phyloP scores from a whole-genome alignment of 352 stramenopile genomes.

The Globisporangium viniferum region DNA sequence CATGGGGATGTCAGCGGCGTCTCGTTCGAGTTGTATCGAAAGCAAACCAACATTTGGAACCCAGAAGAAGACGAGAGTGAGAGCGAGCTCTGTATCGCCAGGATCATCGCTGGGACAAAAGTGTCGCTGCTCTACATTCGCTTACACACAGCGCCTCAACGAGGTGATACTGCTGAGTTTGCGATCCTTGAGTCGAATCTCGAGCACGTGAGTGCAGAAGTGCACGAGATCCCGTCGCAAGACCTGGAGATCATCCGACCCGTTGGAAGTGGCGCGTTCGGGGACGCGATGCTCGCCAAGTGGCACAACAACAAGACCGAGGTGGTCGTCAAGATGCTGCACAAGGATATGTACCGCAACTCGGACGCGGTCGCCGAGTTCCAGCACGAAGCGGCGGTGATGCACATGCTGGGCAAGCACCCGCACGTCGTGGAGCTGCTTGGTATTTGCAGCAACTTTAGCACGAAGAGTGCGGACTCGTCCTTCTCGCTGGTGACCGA shows the following conservation, averaged over 20 bases:
- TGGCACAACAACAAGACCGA: slow-evolving; percentile 47
- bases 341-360: slow-evolving; percentile 38
- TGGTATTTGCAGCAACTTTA: slow-evolving; percentile 24
- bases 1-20: slow-evolving; percentile 51
- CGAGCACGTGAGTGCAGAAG: slow-evolving; percentile 39
- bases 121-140: slow-evolving; percentile 68
- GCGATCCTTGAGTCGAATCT: slow-evolving; percentile 37
- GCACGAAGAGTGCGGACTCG: neutral
- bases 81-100: slow-evolving; percentile 45
- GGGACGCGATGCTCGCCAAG: slow-evolving; percentile 58
- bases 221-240: slow-evolving; percentile 44
- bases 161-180: slow-evolving; percentile 14
- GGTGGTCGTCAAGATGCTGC: slow-evolving; percentile 67
- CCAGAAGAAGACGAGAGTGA: slow-evolving; percentile 18
- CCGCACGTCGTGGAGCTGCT: slow-evolving; percentile 68
- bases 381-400: slow-evolving; percentile 66
- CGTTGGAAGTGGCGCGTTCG: slow-evolving; percentile 63
- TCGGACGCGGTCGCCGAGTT: slow-evolving; percentile 48
- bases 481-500: slow-evolving; percentile 57
- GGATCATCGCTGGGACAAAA: slow-evolving; percentile 53
- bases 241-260: slow-evolving; percentile 52
- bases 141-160: slow-evolving; percentile 19
- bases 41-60: slow-evolving; percentile 13
- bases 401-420: slow-evolving; percentile 73
- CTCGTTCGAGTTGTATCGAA: slow-evolving; percentile 55